Percentiles rank a stretch among this genome's conserved stretches.
phyloP scores from a whole-genome alignment of 805 yeast genomes.

The Starmerella floris region DNA sequence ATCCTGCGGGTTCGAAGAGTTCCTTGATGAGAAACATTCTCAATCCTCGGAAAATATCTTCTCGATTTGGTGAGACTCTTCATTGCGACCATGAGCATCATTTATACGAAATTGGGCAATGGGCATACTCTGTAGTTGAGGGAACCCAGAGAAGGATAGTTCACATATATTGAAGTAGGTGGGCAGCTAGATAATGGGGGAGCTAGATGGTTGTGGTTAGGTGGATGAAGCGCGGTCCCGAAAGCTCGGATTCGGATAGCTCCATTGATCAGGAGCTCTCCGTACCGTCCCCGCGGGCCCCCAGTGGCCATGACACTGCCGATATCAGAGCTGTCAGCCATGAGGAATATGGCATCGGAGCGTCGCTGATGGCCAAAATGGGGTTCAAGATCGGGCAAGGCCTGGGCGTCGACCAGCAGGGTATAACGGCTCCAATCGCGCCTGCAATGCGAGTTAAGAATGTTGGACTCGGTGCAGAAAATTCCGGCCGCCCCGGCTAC shows the following conservation, averaged over 20 bases:
- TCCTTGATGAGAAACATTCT: too few relatives aligned
- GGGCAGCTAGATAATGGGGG: too few relatives aligned
- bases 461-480: neutral
- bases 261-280: conserved; percentile 1
- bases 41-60: too few relatives aligned
- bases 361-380: conserved; percentile 62
- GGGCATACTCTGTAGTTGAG: neutral
- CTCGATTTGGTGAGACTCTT: too few relatives aligned
- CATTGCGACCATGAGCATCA: too few relatives aligned
- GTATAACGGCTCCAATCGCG: conserved; percentile 62
- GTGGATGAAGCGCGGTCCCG: neutral
- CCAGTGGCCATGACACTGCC: too few relatives aligned
- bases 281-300: too few relatives aligned
- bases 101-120: too few relatives aligned
- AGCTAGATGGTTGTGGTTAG: too few relatives aligned
- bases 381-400: conserved; percentile 80
- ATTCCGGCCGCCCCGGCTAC: neutral
- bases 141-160: too few relatives aligned
- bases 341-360: conserved; percentile 67
- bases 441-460: neutral
- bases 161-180: too few relatives aligned
- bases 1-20: neutral
- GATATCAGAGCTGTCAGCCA: too few relatives aligned
- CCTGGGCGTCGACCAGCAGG: conserved; percentile 58
- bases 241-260: conserved; percentile 3